Evolutionary conservation across 495 filamentous ascomycete genomes (phyloP), one percentile per base, ranked within the genome.

Genomic region (Alectoria sarmentosa): DNA sequence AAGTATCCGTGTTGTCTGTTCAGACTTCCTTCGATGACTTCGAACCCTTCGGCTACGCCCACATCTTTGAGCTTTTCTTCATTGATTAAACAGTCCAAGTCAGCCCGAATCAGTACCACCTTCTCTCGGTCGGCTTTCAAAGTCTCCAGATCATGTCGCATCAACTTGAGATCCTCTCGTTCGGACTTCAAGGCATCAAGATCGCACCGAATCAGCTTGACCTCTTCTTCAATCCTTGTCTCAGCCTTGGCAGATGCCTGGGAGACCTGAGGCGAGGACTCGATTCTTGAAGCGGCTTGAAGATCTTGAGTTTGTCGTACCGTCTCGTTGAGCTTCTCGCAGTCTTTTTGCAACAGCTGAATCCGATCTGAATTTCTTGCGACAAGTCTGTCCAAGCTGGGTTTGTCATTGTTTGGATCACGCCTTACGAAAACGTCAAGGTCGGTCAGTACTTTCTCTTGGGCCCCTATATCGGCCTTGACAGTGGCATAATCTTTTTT

Each of bases 21-120:
- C 3, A 42, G 14, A 10, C 30, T 32, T 11, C 1, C 15, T 34
- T 55, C 52, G 1, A 55, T 32, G 14, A 1, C 30, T 55, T 55
- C 52, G 52, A 55, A 55, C 17, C 30, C 52, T 55, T 55, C 15
- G 17, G 30, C 52, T 34, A 55, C 52, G 52, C 52, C 52, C 30
- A 34, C 1, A 55, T 55, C 52, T 17, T 55, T 55, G 30, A 55
- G 52, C 9, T 34, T 55, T 10, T 55, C 52, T 55, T 55, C 52
- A 3, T 34, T 36, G 52, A 55, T 55, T 17, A 55, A 34, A 55
- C 30, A 21, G 34, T 55, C 52, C 30, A 55, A 55, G 17, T 55
- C 52, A 19, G 14, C 11, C 17, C 52, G 52, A 19, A 55, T 55
- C 15, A 55, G 52, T 23, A 21, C 52, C 9, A 55, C 17, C 11